Evolutionary conservation across 495 filamentous ascomycete genomes (phyloP).

Genomic region (Podospora pseudopauciseta): DNA sequence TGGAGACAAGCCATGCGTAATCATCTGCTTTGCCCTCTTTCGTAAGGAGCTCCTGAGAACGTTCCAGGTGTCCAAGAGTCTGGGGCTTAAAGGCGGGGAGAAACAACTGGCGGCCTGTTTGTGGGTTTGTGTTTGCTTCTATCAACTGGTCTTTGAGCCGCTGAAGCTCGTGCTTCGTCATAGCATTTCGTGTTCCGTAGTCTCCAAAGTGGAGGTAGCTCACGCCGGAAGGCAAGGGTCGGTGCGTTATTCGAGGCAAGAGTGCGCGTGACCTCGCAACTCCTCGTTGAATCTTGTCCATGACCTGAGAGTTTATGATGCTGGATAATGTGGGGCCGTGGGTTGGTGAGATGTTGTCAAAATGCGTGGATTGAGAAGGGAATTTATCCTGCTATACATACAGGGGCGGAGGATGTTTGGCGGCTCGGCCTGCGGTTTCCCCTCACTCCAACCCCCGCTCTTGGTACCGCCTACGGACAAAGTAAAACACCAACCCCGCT

Average conservation of each 20-base stretch:
- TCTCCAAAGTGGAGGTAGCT: background rate
- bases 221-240: background rate
- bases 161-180: background rate
- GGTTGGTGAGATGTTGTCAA: background rate
- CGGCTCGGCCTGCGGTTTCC: background rate
- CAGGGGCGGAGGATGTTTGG: background rate
- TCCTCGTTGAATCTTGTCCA: too few relatives aligned
- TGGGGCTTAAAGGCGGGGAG: constrained; percentile 27
- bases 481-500: constrained; percentile 44
- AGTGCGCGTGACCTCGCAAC: too few relatives aligned
- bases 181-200: background rate
- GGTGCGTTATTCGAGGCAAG: background rate
- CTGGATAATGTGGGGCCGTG: background rate
- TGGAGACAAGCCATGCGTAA: constrained; percentile 25
- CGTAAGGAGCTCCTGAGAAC: background rate
- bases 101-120: constrained; percentile 15
- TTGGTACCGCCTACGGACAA: constrained; percentile 20
- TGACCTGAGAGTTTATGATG: background rate
- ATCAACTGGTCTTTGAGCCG: constrained; percentile 22
- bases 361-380: background rate
- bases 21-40: background rate
- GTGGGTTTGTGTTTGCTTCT: constrained; percentile 23
- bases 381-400: background rate
- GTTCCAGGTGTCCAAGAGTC: constrained; percentile 4
- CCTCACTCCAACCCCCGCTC: constrained; percentile 2